phyloP scores from a whole-genome alignment of 495 filamentous ascomycete species.

The Copromyces sp. region DNA sequence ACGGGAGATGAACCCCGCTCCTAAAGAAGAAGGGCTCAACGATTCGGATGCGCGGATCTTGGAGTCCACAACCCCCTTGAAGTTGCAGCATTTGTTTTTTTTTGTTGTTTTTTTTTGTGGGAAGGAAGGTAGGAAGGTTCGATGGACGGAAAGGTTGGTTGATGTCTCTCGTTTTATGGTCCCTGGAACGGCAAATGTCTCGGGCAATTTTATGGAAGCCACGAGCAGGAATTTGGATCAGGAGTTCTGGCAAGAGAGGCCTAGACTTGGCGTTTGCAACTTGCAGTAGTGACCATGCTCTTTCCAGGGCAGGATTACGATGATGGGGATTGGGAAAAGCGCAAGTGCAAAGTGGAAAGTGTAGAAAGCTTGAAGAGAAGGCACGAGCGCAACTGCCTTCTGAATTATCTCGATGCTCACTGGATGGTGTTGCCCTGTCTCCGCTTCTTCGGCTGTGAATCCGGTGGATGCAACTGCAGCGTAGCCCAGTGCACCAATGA shows the following conservation, averaged over 20 bases:
- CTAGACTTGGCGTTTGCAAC: neutral
- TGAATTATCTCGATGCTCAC: neutral
- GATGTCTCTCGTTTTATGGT: neutral
- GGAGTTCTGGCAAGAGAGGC: neutral
- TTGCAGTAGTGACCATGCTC: neutral
- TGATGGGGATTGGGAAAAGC: neutral
- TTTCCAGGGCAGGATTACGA: neutral
- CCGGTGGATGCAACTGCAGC: neutral
- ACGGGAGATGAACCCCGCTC: neutral
- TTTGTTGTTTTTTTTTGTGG: neutral
- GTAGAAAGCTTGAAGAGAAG: neutral
- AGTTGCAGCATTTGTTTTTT: neutral
- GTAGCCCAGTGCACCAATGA: neutral
- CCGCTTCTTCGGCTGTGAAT: neutral
- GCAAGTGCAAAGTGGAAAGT: neutral
- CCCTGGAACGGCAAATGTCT: neutral
- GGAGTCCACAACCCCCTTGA: neutral
- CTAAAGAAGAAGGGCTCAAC: neutral
- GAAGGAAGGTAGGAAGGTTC: neutral
- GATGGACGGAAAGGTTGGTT: neutral
- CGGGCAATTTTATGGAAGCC: neutral
- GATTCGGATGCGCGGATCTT: neutral
- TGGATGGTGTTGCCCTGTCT: neutral
- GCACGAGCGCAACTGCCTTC: neutral
- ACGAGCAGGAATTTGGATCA: neutral